These are phyloP conservation scores for Trametopsis cervina DNA, from an alignment of 768 basidiomycete species.

Conservation along the genomic window DNA sequence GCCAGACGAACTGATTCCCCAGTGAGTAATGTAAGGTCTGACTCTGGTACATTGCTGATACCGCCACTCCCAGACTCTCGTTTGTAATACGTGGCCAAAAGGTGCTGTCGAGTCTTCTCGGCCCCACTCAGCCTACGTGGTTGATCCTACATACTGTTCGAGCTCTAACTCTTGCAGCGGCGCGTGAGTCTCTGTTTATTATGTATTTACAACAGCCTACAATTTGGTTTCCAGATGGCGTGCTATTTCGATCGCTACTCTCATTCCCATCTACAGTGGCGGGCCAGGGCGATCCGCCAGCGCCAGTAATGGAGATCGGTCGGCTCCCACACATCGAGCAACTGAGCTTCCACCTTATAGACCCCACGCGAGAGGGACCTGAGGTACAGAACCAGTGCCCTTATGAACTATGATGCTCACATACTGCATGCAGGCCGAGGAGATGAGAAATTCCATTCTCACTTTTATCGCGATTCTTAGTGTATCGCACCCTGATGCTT, in stretches of 20 bases:
- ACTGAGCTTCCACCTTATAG: constrained; percentile 22
- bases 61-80: constrained; percentile 31
- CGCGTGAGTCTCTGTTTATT: constrained; percentile 34
- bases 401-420: not conserved
- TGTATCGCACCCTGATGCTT: constrained; percentile 31
- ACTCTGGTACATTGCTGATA: too few species aligned
- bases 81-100: constrained; percentile 32
- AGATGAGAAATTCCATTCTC: constrained; percentile 31
- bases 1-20: constrained; percentile 34
- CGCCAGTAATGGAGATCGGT: constrained; percentile 9
- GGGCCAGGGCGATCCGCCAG: not conserved
- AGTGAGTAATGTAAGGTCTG: too few species aligned
- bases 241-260: constrained; percentile 14
- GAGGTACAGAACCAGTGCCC: constrained; percentile 14
- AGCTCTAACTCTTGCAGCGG: constrained; percentile 47
- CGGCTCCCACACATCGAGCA: constrained; percentile 25
- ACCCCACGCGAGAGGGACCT: constrained; percentile 14
- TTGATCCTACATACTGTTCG: constrained; percentile 41
- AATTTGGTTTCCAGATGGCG: constrained; percentile 9
- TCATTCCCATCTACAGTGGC: constrained; percentile 7
- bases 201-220: not conserved
- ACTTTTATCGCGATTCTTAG: constrained; percentile 35
- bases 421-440: constrained; percentile 24
- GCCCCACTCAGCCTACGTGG: constrained; percentile 43
- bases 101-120: constrained; percentile 41